phyloP scores from a whole-genome alignment of 805 yeast species.

The Cyberlindnera sargentensis region DNA sequence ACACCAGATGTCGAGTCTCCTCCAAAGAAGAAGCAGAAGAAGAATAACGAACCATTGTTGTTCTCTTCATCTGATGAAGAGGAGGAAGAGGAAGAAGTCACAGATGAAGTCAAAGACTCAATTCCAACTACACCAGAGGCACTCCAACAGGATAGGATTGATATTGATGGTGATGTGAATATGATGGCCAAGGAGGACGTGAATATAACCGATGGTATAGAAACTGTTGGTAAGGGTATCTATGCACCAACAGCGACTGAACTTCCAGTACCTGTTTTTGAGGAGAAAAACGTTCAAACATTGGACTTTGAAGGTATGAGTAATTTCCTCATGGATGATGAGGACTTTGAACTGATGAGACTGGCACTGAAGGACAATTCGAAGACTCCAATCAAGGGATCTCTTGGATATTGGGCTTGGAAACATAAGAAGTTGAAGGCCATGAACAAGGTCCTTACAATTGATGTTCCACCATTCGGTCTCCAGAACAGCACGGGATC shows the following conservation, averaged over 20 bases:
- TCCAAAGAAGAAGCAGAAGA: conserved; percentile 2
- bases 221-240: conserved; percentile 20
- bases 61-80: conserved; percentile 25
- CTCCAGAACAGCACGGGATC: conserved; percentile 47
- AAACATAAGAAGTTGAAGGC: conserved; percentile 32
- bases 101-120: conserved; percentile 21
- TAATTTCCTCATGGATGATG: conserved; percentile 57
- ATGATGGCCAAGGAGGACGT: neutral
- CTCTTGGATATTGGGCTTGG: conserved; percentile 58
- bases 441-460: conserved; percentile 6
- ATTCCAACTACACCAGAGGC: conserved; percentile 23
- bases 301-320: conserved; percentile 46
- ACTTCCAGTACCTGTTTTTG: conserved; percentile 50
- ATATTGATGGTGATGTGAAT: neutral
- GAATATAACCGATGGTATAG: neutral
- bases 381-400: conserved; percentile 16
- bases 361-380: conserved; percentile 29
- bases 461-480: conserved; percentile 8
- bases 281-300: conserved; percentile 26
- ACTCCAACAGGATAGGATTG: neutral
- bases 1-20: neutral
- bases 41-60: conserved; percentile 7
- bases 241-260: conserved; percentile 45
- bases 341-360: conserved; percentile 54
- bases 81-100: conserved; percentile 25